A percentile compares a stretch with the other conserved stretches of the same genome.
phyloP scores from a whole-genome alignment of 768 basidiomycete species.

The Boletus subcaerulescens region DNA sequence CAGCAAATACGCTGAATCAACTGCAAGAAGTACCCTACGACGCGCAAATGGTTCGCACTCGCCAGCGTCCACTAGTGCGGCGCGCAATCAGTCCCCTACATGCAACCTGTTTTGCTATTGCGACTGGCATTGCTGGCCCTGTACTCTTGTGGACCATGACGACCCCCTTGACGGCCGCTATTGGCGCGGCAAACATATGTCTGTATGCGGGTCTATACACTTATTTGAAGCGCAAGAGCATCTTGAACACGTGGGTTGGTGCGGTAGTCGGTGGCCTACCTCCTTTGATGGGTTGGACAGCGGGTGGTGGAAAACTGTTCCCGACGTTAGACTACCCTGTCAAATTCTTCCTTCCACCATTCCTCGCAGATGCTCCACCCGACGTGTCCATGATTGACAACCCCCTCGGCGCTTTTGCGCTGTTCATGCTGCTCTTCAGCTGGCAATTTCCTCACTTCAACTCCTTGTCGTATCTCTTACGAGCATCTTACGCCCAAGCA shows the following conservation, averaged over 20 bases:
- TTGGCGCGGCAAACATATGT: slow-evolving; percentile 81
- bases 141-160: slow-evolving; percentile 76
- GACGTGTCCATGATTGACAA: slow-evolving; percentile 65
- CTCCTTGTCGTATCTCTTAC: slow-evolving; percentile 81
- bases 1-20: slow-evolving; percentile 94
- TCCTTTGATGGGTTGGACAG: slow-evolving; percentile 98
- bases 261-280: slow-evolving; percentile 90
- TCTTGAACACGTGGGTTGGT: slow-evolving; percentile 93
- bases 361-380: slow-evolving; percentile 42
- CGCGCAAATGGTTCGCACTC: slow-evolving; percentile 93
- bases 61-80: slow-evolving; percentile 82
- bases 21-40: slow-evolving; percentile 93
- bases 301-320: slow-evolving; percentile 77
- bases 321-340: slow-evolving; percentile 61
- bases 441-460: slow-evolving; percentile 99
- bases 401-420: slow-evolving; percentile 73
- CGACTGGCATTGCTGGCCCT: slow-evolving; percentile 77
- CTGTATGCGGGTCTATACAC: slow-evolving; percentile 94
- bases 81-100: slow-evolving; percentile 83
- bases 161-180: slow-evolving; percentile 79
- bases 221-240: slow-evolving; percentile 79
- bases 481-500: slow-evolving; percentile 86
- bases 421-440: slow-evolving; percentile 84
- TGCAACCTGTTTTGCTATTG: slow-evolving; percentile 73
- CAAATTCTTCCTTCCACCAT: slow-evolving; percentile 58